These are phyloP conservation scores for Trichosporon ovoides DNA, from an alignment of 1,284 basidiomycete species.

Conservation along the genomic window DNA sequence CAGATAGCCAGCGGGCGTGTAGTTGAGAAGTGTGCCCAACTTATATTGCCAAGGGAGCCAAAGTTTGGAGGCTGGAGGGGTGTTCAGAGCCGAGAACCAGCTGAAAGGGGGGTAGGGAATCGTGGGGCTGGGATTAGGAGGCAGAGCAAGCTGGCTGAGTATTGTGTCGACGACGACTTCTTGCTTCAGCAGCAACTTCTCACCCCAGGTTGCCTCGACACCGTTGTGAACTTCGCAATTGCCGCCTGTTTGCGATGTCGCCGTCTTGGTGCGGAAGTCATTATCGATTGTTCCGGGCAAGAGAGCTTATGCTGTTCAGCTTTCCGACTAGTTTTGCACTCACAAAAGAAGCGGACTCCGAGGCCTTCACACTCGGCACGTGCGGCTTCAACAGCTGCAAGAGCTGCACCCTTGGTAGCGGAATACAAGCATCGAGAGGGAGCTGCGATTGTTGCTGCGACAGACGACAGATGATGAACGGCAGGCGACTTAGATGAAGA, in stretches of 20 bases:
- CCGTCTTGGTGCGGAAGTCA: conserved; percentile 67
- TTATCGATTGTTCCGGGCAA: conserved; percentile 57
- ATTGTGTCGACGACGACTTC: conserved; percentile 37
- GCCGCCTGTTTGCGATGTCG: conserved; percentile 51
- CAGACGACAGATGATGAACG: conserved; percentile 71
- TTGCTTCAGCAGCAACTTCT: conserved; percentile 37
- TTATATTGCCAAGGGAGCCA: conserved; percentile 44
- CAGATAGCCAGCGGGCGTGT: conserved; percentile 39
- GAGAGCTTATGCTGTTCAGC: conserved; percentile 25
- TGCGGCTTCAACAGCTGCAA: conserved; percentile 67
- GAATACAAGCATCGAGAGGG: conserved; percentile 81
- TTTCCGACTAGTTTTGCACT: conserved; percentile 9
- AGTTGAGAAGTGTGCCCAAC: conserved; percentile 32
- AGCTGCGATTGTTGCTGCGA: conserved; percentile 73
- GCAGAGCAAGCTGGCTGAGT: conserved; percentile 38
- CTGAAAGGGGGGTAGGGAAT: conserved; percentile 43
- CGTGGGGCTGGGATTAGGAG: conserved; percentile 31
- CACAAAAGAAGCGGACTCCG: conserved; percentile 48
- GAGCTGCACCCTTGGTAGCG: conserved; percentile 74
- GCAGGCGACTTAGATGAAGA: conserved; percentile 65
- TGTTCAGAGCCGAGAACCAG: conserved; percentile 27
- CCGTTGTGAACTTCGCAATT: conserved; percentile 23
- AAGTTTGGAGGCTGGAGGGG: conserved; percentile 36
- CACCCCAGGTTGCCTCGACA: conserved; percentile 34
- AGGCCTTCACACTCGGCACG: conserved; percentile 54